Percentiles rank a stretch among this genome's conserved stretches.
Evolutionary conservation across 768 basidiomycete species (phyloP).

Genomic region (Mycena vulgaris): DNA sequence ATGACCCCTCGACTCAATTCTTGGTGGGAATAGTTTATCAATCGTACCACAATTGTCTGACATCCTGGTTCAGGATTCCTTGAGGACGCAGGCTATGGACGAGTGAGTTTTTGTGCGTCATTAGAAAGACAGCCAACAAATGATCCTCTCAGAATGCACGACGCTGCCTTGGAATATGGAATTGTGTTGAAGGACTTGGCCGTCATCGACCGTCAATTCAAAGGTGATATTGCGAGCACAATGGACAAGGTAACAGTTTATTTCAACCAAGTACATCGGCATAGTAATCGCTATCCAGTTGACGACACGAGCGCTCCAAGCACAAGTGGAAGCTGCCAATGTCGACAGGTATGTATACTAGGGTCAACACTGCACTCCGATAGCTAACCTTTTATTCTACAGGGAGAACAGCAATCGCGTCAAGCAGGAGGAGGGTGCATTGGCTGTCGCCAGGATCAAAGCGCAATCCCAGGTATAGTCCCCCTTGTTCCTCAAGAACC

Average conservation of each 20-base stretch:
- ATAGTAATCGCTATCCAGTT: conserved; percentile 31
- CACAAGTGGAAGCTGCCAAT: conserved; percentile 91
- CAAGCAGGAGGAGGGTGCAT: conserved; percentile 86
- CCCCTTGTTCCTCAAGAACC: too few species aligned
- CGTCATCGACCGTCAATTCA: conserved; percentile 91
- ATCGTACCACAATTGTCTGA: neutral
- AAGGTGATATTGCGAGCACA: conserved; percentile 85
- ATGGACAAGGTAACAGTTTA: conserved; percentile 83
- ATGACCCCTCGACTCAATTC: conserved; percentile 81
- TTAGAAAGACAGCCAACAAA: neutral
- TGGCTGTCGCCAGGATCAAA: conserved; percentile 84
- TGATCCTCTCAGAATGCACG: conserved; percentile 62
- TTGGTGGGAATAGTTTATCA: conserved; percentile 47
- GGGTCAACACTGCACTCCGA: neutral
- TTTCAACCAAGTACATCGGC: neutral
- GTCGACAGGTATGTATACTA: neutral
- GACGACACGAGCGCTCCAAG: conserved; percentile 81
- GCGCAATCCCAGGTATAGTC: conserved; percentile 62
- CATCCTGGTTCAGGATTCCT: conserved; percentile 65
- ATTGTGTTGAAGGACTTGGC: conserved; percentile 88
- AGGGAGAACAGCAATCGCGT: conserved; percentile 91
- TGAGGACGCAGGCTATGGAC: conserved; percentile 89
- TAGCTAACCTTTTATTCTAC: conserved; percentile 57
- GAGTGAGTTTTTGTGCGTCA: conserved; percentile 52
- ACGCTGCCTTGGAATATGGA: conserved; percentile 87